Evolutionary conservation across 768 basidiomycete genomes (phyloP).

Genomic region (Podaxis mareebaensis): DNA sequence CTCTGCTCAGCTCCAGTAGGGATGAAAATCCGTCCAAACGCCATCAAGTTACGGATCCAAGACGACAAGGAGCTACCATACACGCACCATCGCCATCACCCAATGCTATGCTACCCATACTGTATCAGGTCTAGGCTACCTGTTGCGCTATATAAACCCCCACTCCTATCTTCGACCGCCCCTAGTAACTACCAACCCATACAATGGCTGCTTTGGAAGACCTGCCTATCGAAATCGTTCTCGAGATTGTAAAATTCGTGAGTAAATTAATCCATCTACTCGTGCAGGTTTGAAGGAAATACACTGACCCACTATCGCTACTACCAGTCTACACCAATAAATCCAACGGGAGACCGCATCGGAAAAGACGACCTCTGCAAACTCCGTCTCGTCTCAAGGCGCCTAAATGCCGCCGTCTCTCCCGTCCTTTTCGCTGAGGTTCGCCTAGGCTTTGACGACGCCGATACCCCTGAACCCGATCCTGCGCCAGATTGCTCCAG

Average conservation of each 20-base stretch:
- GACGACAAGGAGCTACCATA: neutral
- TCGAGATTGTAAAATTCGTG: slow-evolving; percentile 5
- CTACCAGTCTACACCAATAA: neutral
- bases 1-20: too few species aligned
- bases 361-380: slow-evolving; percentile 6
- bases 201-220: slow-evolving; percentile 1
- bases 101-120: neutral
- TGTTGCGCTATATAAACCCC: neutral
- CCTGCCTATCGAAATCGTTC: slow-evolving; percentile 7
- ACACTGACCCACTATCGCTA: neutral
- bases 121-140: neutral
- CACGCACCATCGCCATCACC: neutral
- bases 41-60: neutral
- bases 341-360: neutral
- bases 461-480: neutral
- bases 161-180: too few species aligned
- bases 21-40: neutral
- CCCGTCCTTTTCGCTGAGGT: slow-evolving; percentile 3
- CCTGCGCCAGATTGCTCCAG: neutral
- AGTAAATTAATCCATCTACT: neutral
- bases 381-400: slow-evolving; percentile 6
- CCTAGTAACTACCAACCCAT: neutral
- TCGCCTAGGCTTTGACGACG: neutral
- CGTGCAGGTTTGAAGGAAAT: neutral
- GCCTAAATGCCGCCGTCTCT: neutral